These are phyloP conservation scores for Panellus pusillus DNA, from an alignment of 768 basidiomycete species.

Conservation along the genomic window DNA sequence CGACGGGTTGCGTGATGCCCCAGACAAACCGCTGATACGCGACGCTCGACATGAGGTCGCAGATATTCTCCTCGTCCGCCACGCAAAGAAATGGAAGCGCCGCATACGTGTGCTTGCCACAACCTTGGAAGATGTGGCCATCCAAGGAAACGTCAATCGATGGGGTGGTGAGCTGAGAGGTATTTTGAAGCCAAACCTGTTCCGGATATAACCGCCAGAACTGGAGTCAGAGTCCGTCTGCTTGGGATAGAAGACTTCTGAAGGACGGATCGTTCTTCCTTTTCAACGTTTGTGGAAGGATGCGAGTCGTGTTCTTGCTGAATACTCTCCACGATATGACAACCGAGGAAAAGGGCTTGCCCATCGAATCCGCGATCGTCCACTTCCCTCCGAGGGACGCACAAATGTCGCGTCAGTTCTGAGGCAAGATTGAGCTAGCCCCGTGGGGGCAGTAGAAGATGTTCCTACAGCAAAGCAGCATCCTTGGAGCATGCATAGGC, in stretches of 20 bases:
- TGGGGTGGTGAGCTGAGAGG: neutral
- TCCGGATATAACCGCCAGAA: too few species aligned
- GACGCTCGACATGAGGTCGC: constrained; percentile 6
- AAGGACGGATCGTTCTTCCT: neutral
- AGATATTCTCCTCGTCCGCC: constrained; percentile 3
- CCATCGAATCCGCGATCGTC: neutral
- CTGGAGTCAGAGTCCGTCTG: too few species aligned
- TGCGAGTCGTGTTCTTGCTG: neutral
- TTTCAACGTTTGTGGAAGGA: neutral
- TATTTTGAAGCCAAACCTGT: too few species aligned
- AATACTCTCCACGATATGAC: neutral
- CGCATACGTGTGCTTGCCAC: neutral
- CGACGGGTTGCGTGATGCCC: neutral
- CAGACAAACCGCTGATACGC: neutral
- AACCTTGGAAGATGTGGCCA: constrained; percentile 1
- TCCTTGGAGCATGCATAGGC: too few species aligned
- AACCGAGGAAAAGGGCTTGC: constrained; percentile 1
- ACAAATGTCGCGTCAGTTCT: neutral
- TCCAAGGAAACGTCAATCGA: neutral
- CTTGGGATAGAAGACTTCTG: too few species aligned
- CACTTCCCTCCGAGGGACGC: neutral
- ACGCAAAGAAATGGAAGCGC: constrained; percentile 2
- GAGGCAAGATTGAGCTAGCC: neutral
- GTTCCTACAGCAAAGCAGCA: too few species aligned
- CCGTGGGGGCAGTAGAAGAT: too few species aligned